Evolutionary conservation across 2,329 filamentous ascomycete genomes (phyloP).

Genomic region (Lachnellula hyalina): DNA sequence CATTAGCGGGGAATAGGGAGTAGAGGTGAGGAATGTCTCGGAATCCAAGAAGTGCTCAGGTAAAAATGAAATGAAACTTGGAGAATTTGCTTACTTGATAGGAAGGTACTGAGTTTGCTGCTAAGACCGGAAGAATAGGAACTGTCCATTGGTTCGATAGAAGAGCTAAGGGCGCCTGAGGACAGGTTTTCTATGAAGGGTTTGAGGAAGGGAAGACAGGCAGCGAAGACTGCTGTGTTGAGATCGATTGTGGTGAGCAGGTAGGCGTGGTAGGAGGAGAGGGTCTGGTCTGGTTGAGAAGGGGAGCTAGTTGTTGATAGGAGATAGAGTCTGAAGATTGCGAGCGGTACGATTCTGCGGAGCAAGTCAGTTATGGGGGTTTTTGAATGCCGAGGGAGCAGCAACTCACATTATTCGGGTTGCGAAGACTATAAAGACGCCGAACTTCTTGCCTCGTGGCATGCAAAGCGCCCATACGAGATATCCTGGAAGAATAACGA

Average conservation of each 20-base stretch:
- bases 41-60: too few relatives aligned
- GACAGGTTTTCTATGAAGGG: constrained; percentile 20
- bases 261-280: constrained; percentile 11
- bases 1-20: too few relatives aligned
- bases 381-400: not conserved
- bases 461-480: constrained; percentile 43
- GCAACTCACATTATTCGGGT: constrained; percentile 32
- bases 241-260: constrained; percentile 19
- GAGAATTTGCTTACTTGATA: not conserved
- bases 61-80: too few relatives aligned
- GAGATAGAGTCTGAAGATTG: constrained; percentile 14
- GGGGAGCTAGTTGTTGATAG: constrained; percentile 7
- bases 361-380: constrained; percentile 2
- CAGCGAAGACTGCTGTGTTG: constrained; percentile 17
- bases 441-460: constrained; percentile 30
- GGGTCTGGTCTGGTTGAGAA: constrained; percentile 11
- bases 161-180: constrained; percentile 13
- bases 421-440: constrained; percentile 18
- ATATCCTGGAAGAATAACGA: constrained; percentile 40
- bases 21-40: too few relatives aligned
- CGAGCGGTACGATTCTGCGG: constrained; percentile 34
- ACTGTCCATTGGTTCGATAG: constrained; percentile 11
- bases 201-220: constrained; percentile 20
- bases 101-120: constrained; percentile 9
- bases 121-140: constrained; percentile 4